These are phyloP conservation scores for Moringa oleifera DNA, from an alignment of 345 rosid genomes.

Conservation along the genomic window DNA sequence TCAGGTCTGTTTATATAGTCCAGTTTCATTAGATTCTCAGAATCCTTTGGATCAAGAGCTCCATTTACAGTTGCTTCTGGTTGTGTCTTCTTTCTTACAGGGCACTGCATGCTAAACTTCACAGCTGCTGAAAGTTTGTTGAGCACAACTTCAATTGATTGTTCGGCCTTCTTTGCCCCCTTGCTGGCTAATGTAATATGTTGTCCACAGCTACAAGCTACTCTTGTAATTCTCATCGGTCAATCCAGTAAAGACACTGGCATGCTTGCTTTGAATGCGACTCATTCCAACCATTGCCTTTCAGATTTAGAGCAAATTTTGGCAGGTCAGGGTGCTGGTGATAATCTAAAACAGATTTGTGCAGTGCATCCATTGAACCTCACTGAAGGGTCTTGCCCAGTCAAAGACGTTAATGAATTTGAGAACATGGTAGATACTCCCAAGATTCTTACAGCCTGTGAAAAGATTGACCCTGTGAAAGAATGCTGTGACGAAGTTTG, in stretches of 20 bases:
- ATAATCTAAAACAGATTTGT: conserved; percentile 52
- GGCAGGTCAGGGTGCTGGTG: conserved; percentile 67
- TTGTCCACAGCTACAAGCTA: conserved; percentile 90
- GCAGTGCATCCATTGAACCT: conserved; percentile 60
- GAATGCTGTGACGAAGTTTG: conserved; percentile 87
- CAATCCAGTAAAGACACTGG: conserved; percentile 66
- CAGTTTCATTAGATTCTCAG: neutral
- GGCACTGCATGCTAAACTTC: conserved; percentile 72
- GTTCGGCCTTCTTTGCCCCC: conserved; percentile 75
- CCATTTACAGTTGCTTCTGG: conserved; percentile 1
- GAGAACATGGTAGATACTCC: conserved; percentile 61
- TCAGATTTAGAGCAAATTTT: conserved; percentile 80
- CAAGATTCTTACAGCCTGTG: conserved; percentile 73
- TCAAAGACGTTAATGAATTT: conserved; percentile 63
- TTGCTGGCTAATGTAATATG: conserved; percentile 86
- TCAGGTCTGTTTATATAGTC: conserved; percentile 50
- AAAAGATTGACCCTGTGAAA: conserved; percentile 73
- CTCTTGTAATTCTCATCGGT: conserved; percentile 70
- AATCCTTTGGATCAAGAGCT: conserved; percentile 5
- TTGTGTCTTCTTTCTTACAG: conserved; percentile 29
- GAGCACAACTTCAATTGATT: conserved; percentile 74
- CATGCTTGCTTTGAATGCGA: conserved; percentile 60
- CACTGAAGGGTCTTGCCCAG: conserved; percentile 77
- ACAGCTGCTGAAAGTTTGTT: conserved; percentile 61
- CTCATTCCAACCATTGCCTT: conserved; percentile 65